Percentiles rank a stretch among this genome's conserved stretches.
Evolutionary conservation across 441 rosid genomes (phyloP).

Genomic region (Capsella rubella): DNA sequence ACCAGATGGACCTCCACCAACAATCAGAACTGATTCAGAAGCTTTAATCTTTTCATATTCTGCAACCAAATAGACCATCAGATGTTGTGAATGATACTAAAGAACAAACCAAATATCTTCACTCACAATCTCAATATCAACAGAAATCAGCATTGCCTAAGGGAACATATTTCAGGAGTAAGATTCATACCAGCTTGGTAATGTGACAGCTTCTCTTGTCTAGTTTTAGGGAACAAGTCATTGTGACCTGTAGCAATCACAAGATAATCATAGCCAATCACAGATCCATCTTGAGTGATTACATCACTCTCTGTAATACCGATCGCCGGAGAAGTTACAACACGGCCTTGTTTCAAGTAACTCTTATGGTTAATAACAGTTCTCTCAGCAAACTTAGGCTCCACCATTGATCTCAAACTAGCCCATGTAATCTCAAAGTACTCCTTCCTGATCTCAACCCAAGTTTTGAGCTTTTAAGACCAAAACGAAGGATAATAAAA

Average conservation of each 20-base stretch:
- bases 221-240: conserved; percentile 59
- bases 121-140: conserved; percentile 37
- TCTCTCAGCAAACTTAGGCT: conserved; percentile 79
- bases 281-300: conserved; percentile 56
- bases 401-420: conserved; percentile 80
- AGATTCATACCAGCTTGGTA: conserved; percentile 61
- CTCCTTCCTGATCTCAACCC: conserved; percentile 50
- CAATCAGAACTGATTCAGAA: conserved; percentile 75
- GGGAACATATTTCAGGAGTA: not conserved
- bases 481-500: not conserved
- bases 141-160: not conserved
- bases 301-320: conserved; percentile 67
- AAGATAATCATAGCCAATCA: conserved; percentile 71
- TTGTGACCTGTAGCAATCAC: conserved; percentile 84
- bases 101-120: conserved; percentile 25
- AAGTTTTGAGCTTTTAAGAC: not conserved
- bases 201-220: conserved; percentile 60
- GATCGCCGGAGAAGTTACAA: conserved; percentile 68
- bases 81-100: not conserved
- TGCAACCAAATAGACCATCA: conserved; percentile 43
- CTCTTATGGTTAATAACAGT: conserved; percentile 71
- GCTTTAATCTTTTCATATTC: conserved; percentile 78
- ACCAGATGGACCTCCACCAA: conserved; percentile 96
- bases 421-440: conserved; percentile 63
- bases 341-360: conserved; percentile 65